Evolutionary conservation across 2,329 filamentous ascomycete genomes (phyloP).

Genomic region (Fusarium albidum): DNA sequence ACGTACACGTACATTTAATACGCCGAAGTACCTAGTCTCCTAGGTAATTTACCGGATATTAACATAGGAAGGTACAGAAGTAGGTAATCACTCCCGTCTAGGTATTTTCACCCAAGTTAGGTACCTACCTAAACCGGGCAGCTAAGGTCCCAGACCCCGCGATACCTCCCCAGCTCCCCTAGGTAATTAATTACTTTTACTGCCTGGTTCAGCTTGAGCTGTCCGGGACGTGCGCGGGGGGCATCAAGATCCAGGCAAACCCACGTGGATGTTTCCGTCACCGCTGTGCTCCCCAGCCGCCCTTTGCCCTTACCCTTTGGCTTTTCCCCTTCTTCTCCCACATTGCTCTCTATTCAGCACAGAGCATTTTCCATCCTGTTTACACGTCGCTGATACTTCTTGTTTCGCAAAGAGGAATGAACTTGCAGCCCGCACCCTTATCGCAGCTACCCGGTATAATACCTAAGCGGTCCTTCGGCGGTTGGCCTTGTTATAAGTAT

Average conservation of each 20-base stretch:
- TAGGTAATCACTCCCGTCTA: too few relatives aligned
- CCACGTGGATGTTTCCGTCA: slow-evolving; percentile 35
- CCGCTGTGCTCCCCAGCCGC: slow-evolving; percentile 19
- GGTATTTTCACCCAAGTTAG: background rate
- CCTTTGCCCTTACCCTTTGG: background rate
- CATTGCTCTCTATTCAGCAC: background rate
- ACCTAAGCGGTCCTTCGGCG: slow-evolving; percentile 10
- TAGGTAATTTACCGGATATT: too few relatives aligned
- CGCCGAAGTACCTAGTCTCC: too few relatives aligned
- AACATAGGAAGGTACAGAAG: too few relatives aligned
- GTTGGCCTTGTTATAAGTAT: slow-evolving; percentile 23
- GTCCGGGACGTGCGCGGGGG: background rate
- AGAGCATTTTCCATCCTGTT: background rate
- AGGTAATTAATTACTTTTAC: too few relatives aligned
- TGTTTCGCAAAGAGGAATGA: slow-evolving; percentile 17
- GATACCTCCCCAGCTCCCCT: too few relatives aligned
- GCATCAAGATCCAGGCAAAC: slow-evolving; percentile 12
- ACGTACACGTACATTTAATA: too few relatives aligned
- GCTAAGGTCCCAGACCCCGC: too few relatives aligned
- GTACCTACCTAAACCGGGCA: background rate
- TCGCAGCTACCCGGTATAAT: background rate
- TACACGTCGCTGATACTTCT: slow-evolving; percentile 11
- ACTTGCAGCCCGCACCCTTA: background rate
- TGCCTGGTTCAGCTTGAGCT: slow-evolving; percentile 12
- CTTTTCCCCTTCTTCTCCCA: slow-evolving; percentile 1